Conservation (phyloP, 495 filamentous ascomycete genomes). For the Hypoxylon lienhwacheense region DNA sequence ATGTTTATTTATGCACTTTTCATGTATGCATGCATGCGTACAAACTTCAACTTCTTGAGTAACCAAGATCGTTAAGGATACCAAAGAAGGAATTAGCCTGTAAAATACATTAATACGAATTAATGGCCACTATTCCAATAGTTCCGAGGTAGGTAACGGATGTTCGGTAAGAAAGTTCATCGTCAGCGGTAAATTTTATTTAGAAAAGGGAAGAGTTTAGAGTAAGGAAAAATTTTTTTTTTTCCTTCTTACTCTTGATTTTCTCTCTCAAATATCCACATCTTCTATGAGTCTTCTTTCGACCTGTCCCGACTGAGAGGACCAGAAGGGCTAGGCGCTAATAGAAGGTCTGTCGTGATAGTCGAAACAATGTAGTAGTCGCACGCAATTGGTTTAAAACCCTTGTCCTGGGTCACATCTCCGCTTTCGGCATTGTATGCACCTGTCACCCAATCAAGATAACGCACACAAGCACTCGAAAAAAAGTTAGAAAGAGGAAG, state of each 20-base stretch:
- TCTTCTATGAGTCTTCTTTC: conserved; percentile 14
- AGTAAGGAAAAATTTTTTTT: conserved; percentile 14
- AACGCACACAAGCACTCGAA: conserved; percentile 32
- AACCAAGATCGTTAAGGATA: conserved; percentile 10
- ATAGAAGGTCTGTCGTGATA: conserved; percentile 35
- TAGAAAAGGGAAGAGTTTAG: conserved; percentile 2
- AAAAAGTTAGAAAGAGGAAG: conserved; percentile 29
- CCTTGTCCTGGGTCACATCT: conserved; percentile 28
- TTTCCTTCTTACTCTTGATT: neutral
- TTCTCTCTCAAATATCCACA: conserved; percentile 2
- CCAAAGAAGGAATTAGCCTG: conserved; percentile 14
- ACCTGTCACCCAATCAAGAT: conserved; percentile 27
- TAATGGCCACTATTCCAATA: conserved; percentile 2
- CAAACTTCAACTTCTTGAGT: conserved; percentile 7
- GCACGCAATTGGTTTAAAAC: conserved; percentile 31
- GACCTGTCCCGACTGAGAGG: conserved; percentile 20
- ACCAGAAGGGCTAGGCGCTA: conserved; percentile 30
- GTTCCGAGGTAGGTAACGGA: too few species aligned
- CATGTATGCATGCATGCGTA: neutral
- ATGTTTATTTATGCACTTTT: conserved; percentile 1
- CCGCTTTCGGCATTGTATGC: conserved; percentile 34
- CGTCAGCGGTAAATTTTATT: conserved; percentile 3
- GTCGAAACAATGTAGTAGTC: conserved; percentile 30
- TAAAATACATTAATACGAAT: conserved; percentile 19
- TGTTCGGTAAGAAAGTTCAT: conserved; percentile 13